Evolutionary conservation across 1,284 basidiomycete genomes (phyloP).

Genomic region (Omphalotus olearius): DNA sequence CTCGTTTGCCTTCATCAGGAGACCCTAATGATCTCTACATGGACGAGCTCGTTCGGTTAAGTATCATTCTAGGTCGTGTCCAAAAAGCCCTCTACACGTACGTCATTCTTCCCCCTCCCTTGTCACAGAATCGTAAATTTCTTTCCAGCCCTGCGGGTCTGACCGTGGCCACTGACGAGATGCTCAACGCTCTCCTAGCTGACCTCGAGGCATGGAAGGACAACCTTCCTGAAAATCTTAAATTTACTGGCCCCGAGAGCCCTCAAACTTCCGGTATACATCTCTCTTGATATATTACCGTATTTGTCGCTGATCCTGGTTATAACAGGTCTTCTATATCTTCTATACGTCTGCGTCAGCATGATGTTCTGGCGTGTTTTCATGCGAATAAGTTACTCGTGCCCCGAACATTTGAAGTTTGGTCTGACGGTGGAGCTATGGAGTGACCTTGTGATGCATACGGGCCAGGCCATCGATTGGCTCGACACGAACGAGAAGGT

Average conservation of each 20-base stretch:
- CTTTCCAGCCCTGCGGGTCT: slow-evolving; percentile 76
- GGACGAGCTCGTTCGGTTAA: slow-evolving; percentile 84
- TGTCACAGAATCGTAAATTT: slow-evolving; percentile 9
- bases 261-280: slow-evolving; percentile 58
- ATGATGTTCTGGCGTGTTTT: slow-evolving; percentile 94
- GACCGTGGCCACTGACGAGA: slow-evolving; percentile 75
- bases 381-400: slow-evolving; percentile 89
- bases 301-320: background rate
- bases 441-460: slow-evolving; percentile 68
- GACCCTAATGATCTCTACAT: slow-evolving; percentile 72
- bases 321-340: slow-evolving; percentile 72
- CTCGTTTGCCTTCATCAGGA: slow-evolving; percentile 77
- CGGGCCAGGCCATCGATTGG: slow-evolving; percentile 86
- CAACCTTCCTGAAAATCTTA: slow-evolving; percentile 70
- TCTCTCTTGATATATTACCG: background rate
- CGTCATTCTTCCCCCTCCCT: slow-evolving; percentile 13
- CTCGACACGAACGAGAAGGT: slow-evolving; percentile 74
- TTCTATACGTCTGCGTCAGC: slow-evolving; percentile 82
- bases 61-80: slow-evolving; percentile 83
- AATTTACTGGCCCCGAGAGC: slow-evolving; percentile 67
- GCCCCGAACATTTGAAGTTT: slow-evolving; percentile 83
- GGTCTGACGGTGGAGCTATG: slow-evolving; percentile 78
- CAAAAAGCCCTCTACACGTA: slow-evolving; percentile 89
- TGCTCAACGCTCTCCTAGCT: slow-evolving; percentile 60
- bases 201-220: slow-evolving; percentile 80